These are phyloP conservation scores for Bryoerythrophyllum caledonicum DNA, from an alignment of 225 moss, liverwort and hornwort species.

Conservation along the genomic window DNA sequence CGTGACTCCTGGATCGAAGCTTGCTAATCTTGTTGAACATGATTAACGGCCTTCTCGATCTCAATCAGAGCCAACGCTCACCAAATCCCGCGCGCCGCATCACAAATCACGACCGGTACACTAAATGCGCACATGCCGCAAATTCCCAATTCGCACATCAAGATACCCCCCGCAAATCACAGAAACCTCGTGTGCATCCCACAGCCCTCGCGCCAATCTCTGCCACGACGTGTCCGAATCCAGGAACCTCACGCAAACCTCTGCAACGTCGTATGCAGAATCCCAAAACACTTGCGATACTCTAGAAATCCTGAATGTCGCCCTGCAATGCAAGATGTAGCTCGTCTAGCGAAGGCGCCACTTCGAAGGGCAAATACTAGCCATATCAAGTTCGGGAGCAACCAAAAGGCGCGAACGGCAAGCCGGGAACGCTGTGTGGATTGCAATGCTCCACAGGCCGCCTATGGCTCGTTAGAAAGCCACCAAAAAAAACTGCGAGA, in stretches of 20 bases:
- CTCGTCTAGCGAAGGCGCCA: too few species aligned
- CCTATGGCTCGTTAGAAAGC: not conserved
- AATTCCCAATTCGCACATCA: too few species aligned
- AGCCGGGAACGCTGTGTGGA: not conserved
- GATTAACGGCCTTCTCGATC: conserved; percentile 4
- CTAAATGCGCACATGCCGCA: not conserved
- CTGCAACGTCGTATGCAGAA: too few species aligned
- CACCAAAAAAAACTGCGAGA: not conserved
- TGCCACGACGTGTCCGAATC: too few species aligned
- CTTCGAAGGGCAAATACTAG: too few species aligned
- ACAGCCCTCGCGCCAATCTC: too few species aligned
- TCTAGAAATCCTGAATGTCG: not conserved
- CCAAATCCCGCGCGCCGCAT: not conserved
- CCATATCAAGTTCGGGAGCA: too few species aligned
- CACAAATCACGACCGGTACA: not conserved
- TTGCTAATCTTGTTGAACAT: conserved; percentile 33
- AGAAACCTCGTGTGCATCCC: too few species aligned
- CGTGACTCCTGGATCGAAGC: conserved; percentile 22
- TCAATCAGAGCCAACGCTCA: not conserved
- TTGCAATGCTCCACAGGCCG: not conserved
- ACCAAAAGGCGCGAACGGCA: not conserved
- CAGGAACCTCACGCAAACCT: too few species aligned
- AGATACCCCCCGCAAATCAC: too few species aligned
- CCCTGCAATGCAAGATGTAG: too few species aligned
- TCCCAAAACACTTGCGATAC: too few species aligned